Evolutionary conservation across 352 stramenopile genomes (phyloP), one percentile per base, ranked within the genome.

Genomic region (Globisporangium orthogonon): DNA sequence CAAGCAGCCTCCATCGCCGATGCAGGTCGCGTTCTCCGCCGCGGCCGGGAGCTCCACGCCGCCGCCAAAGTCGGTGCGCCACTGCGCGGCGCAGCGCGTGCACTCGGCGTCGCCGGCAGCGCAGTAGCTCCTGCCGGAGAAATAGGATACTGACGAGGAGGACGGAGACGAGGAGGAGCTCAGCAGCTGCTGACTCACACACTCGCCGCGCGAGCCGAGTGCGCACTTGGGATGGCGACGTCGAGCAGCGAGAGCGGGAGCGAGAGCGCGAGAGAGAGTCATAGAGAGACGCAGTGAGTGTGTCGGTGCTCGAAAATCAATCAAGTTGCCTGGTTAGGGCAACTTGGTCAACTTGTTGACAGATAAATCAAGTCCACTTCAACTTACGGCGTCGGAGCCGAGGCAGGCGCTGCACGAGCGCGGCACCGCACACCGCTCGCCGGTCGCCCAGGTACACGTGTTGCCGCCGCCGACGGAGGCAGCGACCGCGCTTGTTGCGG

Each of bases 391-490:
- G 13, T 37, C 31, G 7, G 23, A 28, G 7, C 73, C 73, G 7
- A 82, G 60, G 44, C 73, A 82, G 44, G 75, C 67, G 50, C 69
- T 73, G 56, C 73, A 82, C 41, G 67, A 70, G 5, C 73, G 70
- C 54, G 71, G 73, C 0, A 66, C 46, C 37, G 63, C 49, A 50
- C 72, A 81, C 18, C 39, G 30, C 58, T n/a, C 17, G 29, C 35
- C 58, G 17, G 15, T 33, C 17, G 37, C 29, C 58, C 58, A 63
- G 18, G 50, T 15, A 35, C 58, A 63, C 43, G 33, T 18, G 44
- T 62, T 40, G 35, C 14, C 35, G 35, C 14, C 35, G 7, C 35
- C 35, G 35, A 14, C 54, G 0, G 7, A 3, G 6, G 6, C 33
- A 37, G 33, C n/a, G 4, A 31, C n/a, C 31, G 18, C 23, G n/a